Evolutionary conservation across 202 grass and related monocot species (phyloP), one percentile per base, ranked within the genome.

Genomic region (Schoenoplectus tabernaemontani): DNA sequence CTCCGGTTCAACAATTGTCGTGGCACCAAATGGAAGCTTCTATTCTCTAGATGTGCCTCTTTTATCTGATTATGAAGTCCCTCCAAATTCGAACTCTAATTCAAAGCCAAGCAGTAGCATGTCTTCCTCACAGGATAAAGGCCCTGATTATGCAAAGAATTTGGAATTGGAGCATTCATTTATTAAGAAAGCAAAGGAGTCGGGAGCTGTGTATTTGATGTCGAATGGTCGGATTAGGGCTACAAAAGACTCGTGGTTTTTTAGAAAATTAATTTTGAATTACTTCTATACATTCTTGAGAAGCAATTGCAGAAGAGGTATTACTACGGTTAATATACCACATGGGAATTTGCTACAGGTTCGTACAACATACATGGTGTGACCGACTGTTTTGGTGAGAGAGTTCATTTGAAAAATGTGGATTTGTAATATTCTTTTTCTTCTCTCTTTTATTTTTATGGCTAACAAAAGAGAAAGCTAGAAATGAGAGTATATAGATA

Each of bases 181-280:
- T 82, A 92, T 98, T 75, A 84, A 82, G 50, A 93, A 92, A 81
- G 90, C 87, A 10, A 91, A 90, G 79, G 69, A 87, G 54, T 81
- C 81, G 7, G 91, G 95, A 17, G 91, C 88, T 5, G 89, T 90
- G 16, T 97, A 97, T 73, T 87, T 97, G 60, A 86, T 97, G 10
- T 89, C 87, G 22, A 93, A 92, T 59, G 89, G 87, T 64, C 84
- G 86, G 37, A 82, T 97, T 60, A 97, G 93, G 80, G 95, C 95
- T 44, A 94, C 87, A 64, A 97, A 97, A 74, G 84, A 94, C 9
- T 94, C 91, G 0, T 97, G 91, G 91, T 97, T 97, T 77, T 86
- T 92, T 66, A 97, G 93, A 83, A 97, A 97, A 73, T 60, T 97
- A 81, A 87, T 88, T 83, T 93, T 97, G 88, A 97, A 97, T 85